Evolutionary conservation across 2,329 filamentous ascomycete species (phyloP).

Genomic region (Fusarium globosum): DNA sequence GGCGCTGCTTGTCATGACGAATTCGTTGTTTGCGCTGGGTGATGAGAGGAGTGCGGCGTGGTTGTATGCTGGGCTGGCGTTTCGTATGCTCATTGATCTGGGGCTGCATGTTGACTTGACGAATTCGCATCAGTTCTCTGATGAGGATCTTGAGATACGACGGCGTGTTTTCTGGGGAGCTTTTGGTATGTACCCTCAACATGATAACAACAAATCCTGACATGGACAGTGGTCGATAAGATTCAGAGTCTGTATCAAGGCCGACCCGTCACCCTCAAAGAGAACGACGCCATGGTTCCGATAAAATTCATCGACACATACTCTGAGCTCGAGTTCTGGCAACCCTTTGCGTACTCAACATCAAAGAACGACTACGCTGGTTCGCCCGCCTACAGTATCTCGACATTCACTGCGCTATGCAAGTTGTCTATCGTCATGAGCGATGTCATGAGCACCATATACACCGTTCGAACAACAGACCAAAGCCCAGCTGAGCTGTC

Average conservation of each 20-base stretch:
- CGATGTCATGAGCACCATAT: slow-evolving; percentile 57
- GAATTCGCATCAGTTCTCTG: slow-evolving; percentile 3
- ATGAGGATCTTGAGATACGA: slow-evolving; percentile 34
- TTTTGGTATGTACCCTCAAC: neutral
- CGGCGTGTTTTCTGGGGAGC: slow-evolving; percentile 40
- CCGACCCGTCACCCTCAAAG: slow-evolving; percentile 59
- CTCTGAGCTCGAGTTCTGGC: slow-evolving; percentile 65
- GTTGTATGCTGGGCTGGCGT: slow-evolving; percentile 62
- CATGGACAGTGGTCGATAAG: slow-evolving; percentile 53
- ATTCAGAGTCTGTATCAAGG: slow-evolving; percentile 67
- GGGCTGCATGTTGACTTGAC: slow-evolving; percentile 53
- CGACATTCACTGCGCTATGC: slow-evolving; percentile 42
- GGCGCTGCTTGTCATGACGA: slow-evolving; percentile 63
- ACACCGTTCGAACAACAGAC: slow-evolving; percentile 55
- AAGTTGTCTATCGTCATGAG: slow-evolving; percentile 49
- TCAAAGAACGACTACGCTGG: slow-evolving; percentile 35
- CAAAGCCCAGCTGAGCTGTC: slow-evolving; percentile 50
- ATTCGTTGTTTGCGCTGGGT: slow-evolving; percentile 61
- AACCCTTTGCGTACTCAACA: slow-evolving; percentile 51
- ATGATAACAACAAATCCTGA: neutral
- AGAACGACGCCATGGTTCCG: slow-evolving; percentile 59
- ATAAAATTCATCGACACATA: slow-evolving; percentile 60
- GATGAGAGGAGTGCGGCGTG: slow-evolving; percentile 64
- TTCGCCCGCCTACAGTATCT: slow-evolving; percentile 39
- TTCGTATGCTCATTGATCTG: slow-evolving; percentile 56